Evolutionary conservation across 371 early-diverging fungal species (phyloP).

Genomic region (Mortierella polycephala): DNA sequence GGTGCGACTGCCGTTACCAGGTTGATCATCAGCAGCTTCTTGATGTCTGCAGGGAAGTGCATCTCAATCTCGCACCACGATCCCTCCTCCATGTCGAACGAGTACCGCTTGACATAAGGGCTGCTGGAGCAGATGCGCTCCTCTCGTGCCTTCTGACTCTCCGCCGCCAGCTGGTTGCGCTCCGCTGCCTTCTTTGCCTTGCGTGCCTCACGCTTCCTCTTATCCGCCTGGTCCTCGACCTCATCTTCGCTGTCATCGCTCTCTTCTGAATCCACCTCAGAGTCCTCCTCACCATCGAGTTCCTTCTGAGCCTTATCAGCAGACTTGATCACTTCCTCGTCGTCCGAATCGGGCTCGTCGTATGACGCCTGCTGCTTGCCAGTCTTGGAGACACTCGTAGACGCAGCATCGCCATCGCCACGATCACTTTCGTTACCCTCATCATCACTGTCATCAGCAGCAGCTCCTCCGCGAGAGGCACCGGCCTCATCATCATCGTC

Average conservation of each 20-base stretch:
- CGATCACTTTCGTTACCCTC: too few relatives aligned
- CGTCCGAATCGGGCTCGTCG: slow-evolving; percentile 83
- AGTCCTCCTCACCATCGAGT: slow-evolving; percentile 66
- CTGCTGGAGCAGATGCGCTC: slow-evolving; percentile 62
- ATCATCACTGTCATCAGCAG: slow-evolving; percentile 64
- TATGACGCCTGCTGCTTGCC: slow-evolving; percentile 77
- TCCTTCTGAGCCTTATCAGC: slow-evolving; percentile 53
- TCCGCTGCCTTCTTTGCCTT: slow-evolving; percentile 53
- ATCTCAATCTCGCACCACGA: slow-evolving; percentile 85
- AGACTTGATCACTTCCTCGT: slow-evolving; percentile 66
- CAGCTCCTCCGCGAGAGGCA: slow-evolving; percentile 25
- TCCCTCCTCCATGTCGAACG: slow-evolving; percentile 75
- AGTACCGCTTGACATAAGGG: slow-evolving; percentile 71
- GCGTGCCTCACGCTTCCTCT: slow-evolving; percentile 41
- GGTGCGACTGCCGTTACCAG: slow-evolving; percentile 67
- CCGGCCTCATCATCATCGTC: slow-evolving; percentile 56
- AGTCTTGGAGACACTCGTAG: slow-evolving; percentile 64
- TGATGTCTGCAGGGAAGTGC: slow-evolving; percentile 86
- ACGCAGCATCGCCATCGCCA: slow-evolving; percentile 81
- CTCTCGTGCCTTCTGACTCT: slow-evolving; percentile 58
- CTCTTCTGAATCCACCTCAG: slow-evolving; percentile 63
- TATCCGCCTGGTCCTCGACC: slow-evolving; percentile 66
- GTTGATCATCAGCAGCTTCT: slow-evolving; percentile 94
- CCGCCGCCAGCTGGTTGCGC: slow-evolving; percentile 59
- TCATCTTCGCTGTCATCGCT: slow-evolving; percentile 63